phyloP scores from a whole-genome alignment of 2,329 filamentous ascomycete species.

The Pleurostoma richardsiae region DNA sequence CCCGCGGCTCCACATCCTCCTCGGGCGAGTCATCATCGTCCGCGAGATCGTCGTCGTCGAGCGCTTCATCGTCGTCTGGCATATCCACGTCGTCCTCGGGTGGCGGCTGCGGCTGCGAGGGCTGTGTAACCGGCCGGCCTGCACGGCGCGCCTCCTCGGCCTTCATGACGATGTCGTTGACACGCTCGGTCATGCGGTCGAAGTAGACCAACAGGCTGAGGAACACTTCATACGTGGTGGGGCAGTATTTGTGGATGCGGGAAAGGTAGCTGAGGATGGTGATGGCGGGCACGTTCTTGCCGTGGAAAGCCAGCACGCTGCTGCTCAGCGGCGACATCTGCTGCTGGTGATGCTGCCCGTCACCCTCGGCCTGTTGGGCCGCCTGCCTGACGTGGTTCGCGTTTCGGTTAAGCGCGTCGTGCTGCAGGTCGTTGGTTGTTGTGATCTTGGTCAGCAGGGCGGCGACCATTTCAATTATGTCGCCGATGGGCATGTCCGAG shows the following conservation, averaged over 20 bases:
- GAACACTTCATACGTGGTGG: constrained; percentile 97
- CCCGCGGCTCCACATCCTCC: constrained; percentile 15
- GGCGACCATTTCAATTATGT: constrained; percentile 99
- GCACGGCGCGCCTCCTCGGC: constrained; percentile 49
- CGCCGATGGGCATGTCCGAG: constrained; percentile 92
- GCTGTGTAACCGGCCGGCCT: constrained; percentile 25
- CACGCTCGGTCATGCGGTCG: constrained; percentile 95
- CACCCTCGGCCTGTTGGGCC: constrained; percentile 17
- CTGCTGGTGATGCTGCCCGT: constrained; percentile 33
- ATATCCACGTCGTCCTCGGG: constrained; percentile 25
- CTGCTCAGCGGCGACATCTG: constrained; percentile 55
- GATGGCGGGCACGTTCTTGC: constrained; percentile 96
- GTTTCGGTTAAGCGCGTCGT: constrained; percentile 80
- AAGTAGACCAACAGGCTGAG: constrained; percentile 94
- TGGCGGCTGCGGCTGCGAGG: constrained; percentile 12
- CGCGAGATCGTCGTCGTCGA: constrained; percentile 43
- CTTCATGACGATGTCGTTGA: constrained; percentile 75
- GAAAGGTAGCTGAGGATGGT: constrained; percentile 94
- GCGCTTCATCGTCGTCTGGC: constrained; percentile 32
- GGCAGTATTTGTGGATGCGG: constrained; percentile 97
- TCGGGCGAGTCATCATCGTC: constrained; percentile 33
- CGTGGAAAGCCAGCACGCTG: constrained; percentile 88
- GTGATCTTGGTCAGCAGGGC: constrained; percentile 96
- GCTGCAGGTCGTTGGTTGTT: constrained; percentile 89
- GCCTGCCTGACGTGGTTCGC: constrained; percentile 54